Percentiles rank a stretch among this genome's conserved stretches.
Conservation (phyloP, 805 yeast genomes). For the Candida xiaguanensis region DNA sequence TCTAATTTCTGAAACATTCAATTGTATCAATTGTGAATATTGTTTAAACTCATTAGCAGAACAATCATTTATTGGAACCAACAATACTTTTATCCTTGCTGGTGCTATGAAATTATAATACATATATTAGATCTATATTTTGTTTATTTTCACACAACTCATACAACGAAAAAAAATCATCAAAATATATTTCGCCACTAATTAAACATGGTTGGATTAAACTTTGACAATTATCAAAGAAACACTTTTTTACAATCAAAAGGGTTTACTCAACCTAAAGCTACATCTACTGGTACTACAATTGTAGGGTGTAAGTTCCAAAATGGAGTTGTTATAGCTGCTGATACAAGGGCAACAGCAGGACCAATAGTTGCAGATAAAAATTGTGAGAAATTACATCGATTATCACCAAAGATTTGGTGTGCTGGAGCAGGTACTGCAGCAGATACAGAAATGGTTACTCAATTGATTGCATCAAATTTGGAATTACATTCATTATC, state of each 20-base stretch:
- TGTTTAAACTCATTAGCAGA: conserved; percentile 36
- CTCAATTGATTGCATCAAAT: conserved; percentile 87
- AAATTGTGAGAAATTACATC: conserved; percentile 92
- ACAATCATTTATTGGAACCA: conserved; percentile 63
- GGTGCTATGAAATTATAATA: conserved; percentile 55
- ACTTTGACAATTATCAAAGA: conserved; percentile 92
- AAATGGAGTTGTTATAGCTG: conserved; percentile 96
- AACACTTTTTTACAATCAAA: conserved; percentile 67
- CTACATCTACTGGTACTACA: conserved; percentile 98
- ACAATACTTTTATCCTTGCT: conserved; percentile 59
- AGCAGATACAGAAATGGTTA: conserved; percentile 97
- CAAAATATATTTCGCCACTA: conserved; percentile 2
- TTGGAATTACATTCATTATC: conserved; percentile 85
- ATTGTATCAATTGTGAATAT: conserved; percentile 42
- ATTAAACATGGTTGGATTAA: conserved; percentile 78
- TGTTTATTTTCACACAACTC: too few species aligned
- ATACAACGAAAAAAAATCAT: neutral
- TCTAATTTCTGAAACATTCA: conserved; percentile 56
- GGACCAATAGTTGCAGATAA: conserved; percentile 97
- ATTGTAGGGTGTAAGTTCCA: conserved; percentile 93
- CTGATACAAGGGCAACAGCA: conserved; percentile 97
- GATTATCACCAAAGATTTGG: conserved; percentile 90
- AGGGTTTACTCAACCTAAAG: conserved; percentile 77
- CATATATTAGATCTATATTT: too few species aligned
- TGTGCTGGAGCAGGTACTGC: conserved; percentile 99